Evolutionary conservation across 345 rosid genomes (phyloP).

Genomic region (Syzygium aqueum): DNA sequence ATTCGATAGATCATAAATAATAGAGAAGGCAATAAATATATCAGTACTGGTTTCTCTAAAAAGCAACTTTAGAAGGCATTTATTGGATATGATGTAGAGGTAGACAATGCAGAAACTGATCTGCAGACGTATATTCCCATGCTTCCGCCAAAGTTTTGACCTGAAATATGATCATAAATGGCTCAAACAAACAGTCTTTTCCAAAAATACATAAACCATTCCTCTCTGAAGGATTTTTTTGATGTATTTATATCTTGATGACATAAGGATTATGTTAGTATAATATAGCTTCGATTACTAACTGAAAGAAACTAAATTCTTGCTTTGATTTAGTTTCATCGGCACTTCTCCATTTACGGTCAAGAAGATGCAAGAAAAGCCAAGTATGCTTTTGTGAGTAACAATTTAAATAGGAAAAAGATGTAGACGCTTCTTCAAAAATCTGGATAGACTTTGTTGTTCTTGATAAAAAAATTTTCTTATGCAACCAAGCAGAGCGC

Average conservation of each 20-base stretch:
- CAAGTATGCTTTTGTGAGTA: not conserved
- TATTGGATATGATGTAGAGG: constrained; percentile 88
- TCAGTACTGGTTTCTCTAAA: not conserved
- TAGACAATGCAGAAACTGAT: constrained; percentile 84
- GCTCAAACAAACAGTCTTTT: not conserved
- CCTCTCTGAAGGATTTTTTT: not conserved
- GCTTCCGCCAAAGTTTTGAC: constrained; percentile 76
- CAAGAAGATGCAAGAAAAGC: not conserved
- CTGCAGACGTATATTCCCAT: constrained; percentile 82
- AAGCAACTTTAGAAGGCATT: not conserved
- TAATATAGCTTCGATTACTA: not conserved
- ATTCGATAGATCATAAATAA: not conserved
- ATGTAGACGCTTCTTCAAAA: not conserved
- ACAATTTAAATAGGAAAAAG: not conserved
- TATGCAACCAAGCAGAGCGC: not conserved
- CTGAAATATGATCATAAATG: constrained; percentile 32
- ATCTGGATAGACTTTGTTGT: not conserved
- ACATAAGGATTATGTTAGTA: not conserved
- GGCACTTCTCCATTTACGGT: not conserved
- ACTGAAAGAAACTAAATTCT: not conserved
- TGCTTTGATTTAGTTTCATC: not conserved
- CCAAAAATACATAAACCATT: not conserved
- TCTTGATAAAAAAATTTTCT: not conserved
- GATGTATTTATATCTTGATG: not conserved
- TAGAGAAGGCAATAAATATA: not conserved